Evolutionary conservation across 2,329 filamentous ascomycete species (phyloP).

Genomic region (Aspergillus viridinutans): DNA sequence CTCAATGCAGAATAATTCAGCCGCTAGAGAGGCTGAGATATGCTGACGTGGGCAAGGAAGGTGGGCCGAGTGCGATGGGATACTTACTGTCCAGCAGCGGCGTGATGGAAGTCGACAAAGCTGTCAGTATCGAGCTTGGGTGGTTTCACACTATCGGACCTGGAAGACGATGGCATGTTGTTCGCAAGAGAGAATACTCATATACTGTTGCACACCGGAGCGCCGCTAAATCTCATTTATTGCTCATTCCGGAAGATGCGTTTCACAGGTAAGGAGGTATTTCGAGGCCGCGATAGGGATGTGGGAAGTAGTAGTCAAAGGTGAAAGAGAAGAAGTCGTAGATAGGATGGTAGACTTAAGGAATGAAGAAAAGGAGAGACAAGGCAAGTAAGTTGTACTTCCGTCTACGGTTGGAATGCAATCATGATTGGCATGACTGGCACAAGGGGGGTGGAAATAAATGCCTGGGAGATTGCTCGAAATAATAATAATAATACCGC

Average conservation of each 20-base stretch:
- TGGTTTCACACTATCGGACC: slow-evolving; percentile 29
- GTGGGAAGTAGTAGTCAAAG: neutral
- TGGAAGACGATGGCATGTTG: slow-evolving; percentile 32
- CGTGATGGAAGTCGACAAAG: slow-evolving; percentile 44
- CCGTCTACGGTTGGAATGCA: neutral
- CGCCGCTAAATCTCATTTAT: neutral
- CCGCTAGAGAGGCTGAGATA: neutral
- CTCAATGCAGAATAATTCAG: neutral
- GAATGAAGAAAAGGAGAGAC: neutral
- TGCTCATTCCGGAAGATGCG: neutral
- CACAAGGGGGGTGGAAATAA: neutral
- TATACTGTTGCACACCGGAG: neutral
- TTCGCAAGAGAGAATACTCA: slow-evolving; percentile 15
- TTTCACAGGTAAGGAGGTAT: neutral
- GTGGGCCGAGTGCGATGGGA: neutral
- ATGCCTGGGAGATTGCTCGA: neutral
- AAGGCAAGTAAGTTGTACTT: neutral
- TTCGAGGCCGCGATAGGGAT: neutral
- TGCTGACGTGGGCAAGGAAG: slow-evolving; percentile 7
- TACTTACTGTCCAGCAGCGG: slow-evolving; percentile 48
- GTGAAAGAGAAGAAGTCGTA: neutral
- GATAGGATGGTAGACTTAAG: neutral
- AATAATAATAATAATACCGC: neutral
- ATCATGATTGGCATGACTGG: neutral
- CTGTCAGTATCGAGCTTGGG: slow-evolving; percentile 35